Base-by-base conservation (phyloP, 2,329 filamentous ascomycete genomes). In the Cladophialophora exuberans region DNA sequence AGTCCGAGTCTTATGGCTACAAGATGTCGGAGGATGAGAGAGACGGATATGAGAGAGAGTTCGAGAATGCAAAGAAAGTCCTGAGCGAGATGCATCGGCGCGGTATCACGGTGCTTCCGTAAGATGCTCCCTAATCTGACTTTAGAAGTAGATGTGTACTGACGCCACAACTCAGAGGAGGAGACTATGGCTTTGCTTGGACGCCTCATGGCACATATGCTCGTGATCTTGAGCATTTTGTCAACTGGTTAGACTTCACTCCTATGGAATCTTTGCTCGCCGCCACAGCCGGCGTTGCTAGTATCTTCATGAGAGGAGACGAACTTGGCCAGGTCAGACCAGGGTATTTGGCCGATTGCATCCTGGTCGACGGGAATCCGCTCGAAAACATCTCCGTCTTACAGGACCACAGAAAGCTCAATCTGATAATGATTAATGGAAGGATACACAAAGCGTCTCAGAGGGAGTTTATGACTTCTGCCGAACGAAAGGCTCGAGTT, bases 131-230 rank as follows among this genome's bases (percentile, higher is more conserved):
- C n/a, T 33, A 13, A 13, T 25, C n/a, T n/a, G n/a, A n/a, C n/a
- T n/a, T n/a, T n/a, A n/a, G n/a, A n/a, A n/a, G n/a, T n/a, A n/a
- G n/a, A n/a, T n/a, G n/a, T n/a, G n/a, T 26, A 25, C 28, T 46
- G 11, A 39, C 15, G 6, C 3, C 52, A 28, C 22, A 22, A 42
- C 39, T 22, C 6, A 52, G 48, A 2, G 52, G 52, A 9, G 46
- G 72, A 13, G 75, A 78, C 54, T 79, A 76, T 39, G 75, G 75
- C 2, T 78, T 78, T 48, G 72, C 75, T 1, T 79, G 75, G 76
- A 73, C 73, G 0, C 76, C 75, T 0, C 76, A 79, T 38, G 76
- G 76, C 4, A 77, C 76, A 0, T 79, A 79, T 59, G 75, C 76
- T 0, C 69, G 72, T 1, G 76, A 79, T 50, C 67, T 78, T 2